Base-by-base conservation (phyloP, 306 rosid species). In the Vigna unguiculata region DNA sequence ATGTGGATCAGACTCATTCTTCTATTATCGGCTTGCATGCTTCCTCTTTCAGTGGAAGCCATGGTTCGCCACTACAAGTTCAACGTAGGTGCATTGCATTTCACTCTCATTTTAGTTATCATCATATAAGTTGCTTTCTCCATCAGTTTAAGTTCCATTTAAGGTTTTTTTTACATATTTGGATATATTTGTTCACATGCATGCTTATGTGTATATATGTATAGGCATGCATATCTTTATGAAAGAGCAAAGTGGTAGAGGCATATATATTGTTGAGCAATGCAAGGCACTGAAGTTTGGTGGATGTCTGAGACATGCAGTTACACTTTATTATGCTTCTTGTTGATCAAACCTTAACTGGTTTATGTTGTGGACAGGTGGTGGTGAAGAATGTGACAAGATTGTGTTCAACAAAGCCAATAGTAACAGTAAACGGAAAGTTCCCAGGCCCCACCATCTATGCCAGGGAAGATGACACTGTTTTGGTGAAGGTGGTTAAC, bases 361-460 rank as follows among this genome's bases (percentile, higher is more conserved):
- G 62, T 80, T 71, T 9, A 46, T 55, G 32, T 53, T 22, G 0
- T 51, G 10, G 17, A 12, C 80, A 85, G 88, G 88, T 85, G 80
- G 88, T 85, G 78, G 80, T 79, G 86, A 85, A 85, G 57, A 82
- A 85, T 19, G 84, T 85, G 12, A 85, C 88, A 54, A 85, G 84
- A 72, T 9, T 82, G 34, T 85, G 88, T 53, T 85, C 88, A 75
- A 85, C 88, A 21, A 85, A 85, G 55, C 86, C 86, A 54, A 85
- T 78, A 21, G 88, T 82, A 43, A 85, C 88, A 0, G 9, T 85
- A 17, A 85, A 85, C 68, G 88, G 88, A 3, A 82, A 82, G 7
- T 85, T 79, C 71, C 88, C 88, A 5, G 88, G 88, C 20, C 88
- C 88, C 51, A 85, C 86, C 22, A 85, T 85, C 21, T 85, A 85